These are phyloP conservation scores for Usnea hakonensis DNA, from an alignment of 495 filamentous ascomycete species.

Conservation along the genomic window DNA sequence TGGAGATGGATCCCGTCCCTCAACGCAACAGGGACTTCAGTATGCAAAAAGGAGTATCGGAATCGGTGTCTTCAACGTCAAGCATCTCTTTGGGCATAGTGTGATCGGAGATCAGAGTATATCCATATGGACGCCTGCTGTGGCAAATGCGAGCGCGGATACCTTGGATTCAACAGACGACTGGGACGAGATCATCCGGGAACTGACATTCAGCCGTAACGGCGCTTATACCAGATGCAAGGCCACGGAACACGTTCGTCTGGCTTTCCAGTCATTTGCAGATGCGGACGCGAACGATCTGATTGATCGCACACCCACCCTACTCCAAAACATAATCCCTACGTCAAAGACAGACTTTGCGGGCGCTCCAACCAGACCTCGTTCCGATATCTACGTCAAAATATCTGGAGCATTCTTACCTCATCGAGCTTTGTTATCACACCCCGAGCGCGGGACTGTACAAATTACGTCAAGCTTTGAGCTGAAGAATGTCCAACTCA, in stretches of 20 bases:
- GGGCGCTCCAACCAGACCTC: constrained; percentile 74
- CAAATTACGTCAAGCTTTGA: constrained; percentile 52
- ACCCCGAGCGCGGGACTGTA: constrained; percentile 69
- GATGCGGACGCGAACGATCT: constrained; percentile 68
- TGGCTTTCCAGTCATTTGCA: constrained; percentile 69
- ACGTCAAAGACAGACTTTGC: constrained; percentile 92
- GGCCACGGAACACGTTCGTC: constrained; percentile 61
- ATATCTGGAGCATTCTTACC: constrained; percentile 67
- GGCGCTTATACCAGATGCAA: constrained; percentile 65
- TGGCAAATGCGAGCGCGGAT: constrained; percentile 47
- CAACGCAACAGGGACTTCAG: constrained; percentile 22
- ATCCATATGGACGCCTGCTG: constrained; percentile 67
- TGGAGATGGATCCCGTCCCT: constrained; percentile 19
- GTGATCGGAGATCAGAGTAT: constrained; percentile 66
- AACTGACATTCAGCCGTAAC: constrained; percentile 63
- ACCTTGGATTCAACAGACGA: constrained; percentile 46
- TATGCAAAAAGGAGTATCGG: constrained; percentile 62
- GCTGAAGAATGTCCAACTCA: constrained; percentile 75
- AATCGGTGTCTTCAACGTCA: constrained; percentile 74
- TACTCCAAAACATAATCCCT: constrained; percentile 70
- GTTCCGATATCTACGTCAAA: constrained; percentile 92
- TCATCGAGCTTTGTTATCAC: constrained; percentile 67
- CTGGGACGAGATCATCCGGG: constrained; percentile 68
- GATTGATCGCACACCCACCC: constrained; percentile 77
- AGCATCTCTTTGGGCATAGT: constrained; percentile 63